phyloP scores from a whole-genome alignment of 495 filamentous ascomycete genomes.

The Amorphotheca resinae region DNA sequence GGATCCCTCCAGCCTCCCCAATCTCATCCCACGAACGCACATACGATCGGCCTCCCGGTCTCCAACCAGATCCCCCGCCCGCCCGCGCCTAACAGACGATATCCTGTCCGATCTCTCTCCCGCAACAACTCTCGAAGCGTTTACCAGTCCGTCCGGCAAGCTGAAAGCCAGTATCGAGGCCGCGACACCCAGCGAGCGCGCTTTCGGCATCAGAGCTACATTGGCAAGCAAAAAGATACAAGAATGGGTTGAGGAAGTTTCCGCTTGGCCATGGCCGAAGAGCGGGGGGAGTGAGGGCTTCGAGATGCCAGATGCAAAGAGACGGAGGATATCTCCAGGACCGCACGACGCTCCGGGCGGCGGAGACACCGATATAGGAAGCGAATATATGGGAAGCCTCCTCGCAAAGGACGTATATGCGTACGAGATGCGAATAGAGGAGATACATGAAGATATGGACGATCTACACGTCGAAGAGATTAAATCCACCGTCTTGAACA shows the following conservation, averaged over 20 bases:
- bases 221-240: slow-evolving; percentile 60
- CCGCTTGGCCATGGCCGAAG: slow-evolving; percentile 61
- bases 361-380: slow-evolving; percentile 6
- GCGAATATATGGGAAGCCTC: slow-evolving; percentile 57
- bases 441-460: slow-evolving; percentile 67
- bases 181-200: slow-evolving; percentile 53
- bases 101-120: slow-evolving; percentile 42
- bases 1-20: slow-evolving; percentile 10
- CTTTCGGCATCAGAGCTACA: slow-evolving; percentile 62
- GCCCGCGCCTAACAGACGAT: slow-evolving; percentile 29
- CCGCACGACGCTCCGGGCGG: slow-evolving; percentile 4
- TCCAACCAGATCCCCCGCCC: slow-evolving; percentile 23
- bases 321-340: slow-evolving; percentile 17
- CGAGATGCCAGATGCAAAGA: slow-evolving; percentile 30
- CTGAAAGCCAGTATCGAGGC: slow-evolving; percentile 51
- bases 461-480: slow-evolving; percentile 77
- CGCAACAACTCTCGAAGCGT: slow-evolving; percentile 41
- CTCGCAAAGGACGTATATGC: slow-evolving; percentile 42
- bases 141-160: slow-evolving; percentile 40
- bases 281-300: slow-evolving; percentile 36
- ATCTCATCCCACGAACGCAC: slow-evolving; percentile 7
- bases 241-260: slow-evolving; percentile 67
- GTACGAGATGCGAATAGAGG: slow-evolving; percentile 65
- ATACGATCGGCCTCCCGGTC: slow-evolving; percentile 18
- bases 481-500: slow-evolving; percentile 75